Conservation (phyloP, 306 rosid genomes). For the Biancaea sappan region DNA sequence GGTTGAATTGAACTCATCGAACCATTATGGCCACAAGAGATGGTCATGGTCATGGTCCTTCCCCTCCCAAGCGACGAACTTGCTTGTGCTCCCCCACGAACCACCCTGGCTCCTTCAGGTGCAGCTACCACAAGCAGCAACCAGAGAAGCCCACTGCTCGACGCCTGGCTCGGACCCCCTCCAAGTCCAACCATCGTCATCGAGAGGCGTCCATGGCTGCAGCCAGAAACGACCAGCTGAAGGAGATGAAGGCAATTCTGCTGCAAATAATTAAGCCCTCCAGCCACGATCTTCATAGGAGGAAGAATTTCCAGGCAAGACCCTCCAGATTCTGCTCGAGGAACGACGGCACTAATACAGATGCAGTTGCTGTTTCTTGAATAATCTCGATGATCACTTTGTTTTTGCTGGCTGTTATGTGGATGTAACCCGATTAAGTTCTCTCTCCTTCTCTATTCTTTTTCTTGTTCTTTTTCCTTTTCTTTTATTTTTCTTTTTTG, state of each 20-base stretch:
- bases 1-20: neutral
- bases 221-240: conserved; percentile 34
- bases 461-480: neutral
- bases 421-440: neutral
- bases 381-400: neutral
- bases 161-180: neutral
- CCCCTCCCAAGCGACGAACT: conserved; percentile 30
- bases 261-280: conserved; percentile 53
- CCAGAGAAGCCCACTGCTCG: neutral
- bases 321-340: conserved; percentile 53
- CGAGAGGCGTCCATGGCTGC: conserved; percentile 17
- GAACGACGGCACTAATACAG: conserved; percentile 7
- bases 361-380: conserved; percentile 42
- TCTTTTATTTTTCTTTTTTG: too few relatives aligned
- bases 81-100: conserved; percentile 69
- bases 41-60: neutral
- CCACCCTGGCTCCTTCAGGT: conserved; percentile 75
- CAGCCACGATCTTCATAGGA: conserved; percentile 47
- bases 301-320: conserved; percentile 55
- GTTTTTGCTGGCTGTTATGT: neutral
- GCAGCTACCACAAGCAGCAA: conserved; percentile 64
- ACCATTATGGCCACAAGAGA: conserved; percentile 45
- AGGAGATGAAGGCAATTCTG: conserved; percentile 39
- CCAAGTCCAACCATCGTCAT: neutral
- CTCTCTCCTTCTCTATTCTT: neutral